Base-by-base conservation (phyloP, 768 basidiomycete species). In the Amanita thiersii region DNA sequence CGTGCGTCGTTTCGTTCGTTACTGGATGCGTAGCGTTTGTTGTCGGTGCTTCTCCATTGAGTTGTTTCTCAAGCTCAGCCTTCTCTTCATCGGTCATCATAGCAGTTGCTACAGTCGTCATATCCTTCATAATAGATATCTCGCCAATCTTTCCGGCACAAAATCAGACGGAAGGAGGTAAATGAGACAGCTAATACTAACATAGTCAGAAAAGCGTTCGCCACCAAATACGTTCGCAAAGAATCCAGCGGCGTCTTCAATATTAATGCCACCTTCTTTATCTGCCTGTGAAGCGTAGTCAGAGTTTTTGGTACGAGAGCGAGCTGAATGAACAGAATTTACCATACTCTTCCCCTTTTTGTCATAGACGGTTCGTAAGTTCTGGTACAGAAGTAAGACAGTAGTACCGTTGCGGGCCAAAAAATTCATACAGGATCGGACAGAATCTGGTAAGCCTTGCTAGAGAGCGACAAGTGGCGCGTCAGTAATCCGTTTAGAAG, bases 201-300 rank as follows among this genome's bases (percentile, higher is more conserved):
- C 89, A 55, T 89, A 91, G 57, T 92, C 89, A 44, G 69, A 63
- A 58, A 96, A 96, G 18, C 86, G 75, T 54, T 94, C 93, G 17
- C 96, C 94, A 39, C 92, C 92, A 57, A 99, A 99, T 11, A 98
- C 87, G 54, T 86, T 84, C 14, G 88, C 85, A 56, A 99, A 99
- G 70, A 99, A 87, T 44, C 86, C 85, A 26, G 87, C 83, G 2
- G 96, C 91, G 54, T 99, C 93, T 34, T 90, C 86, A 75, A 93
- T 85, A 29, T 72, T 79, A 33, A 75, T 56, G 11, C 70, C 75
- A n/a, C 85, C 81, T 52, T 88, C 86, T 54, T 81, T 84, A 60
- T 87, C 86, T 44, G 73, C 69, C 81, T 81, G 48, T 24, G 40
- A 18, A 23, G 20, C 20, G 26, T 33, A 39, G 30, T n/a, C n/a